Base-by-base conservation (phyloP, 2,329 filamentous ascomycete species). In the Sphaerulina vaccinii region DNA sequence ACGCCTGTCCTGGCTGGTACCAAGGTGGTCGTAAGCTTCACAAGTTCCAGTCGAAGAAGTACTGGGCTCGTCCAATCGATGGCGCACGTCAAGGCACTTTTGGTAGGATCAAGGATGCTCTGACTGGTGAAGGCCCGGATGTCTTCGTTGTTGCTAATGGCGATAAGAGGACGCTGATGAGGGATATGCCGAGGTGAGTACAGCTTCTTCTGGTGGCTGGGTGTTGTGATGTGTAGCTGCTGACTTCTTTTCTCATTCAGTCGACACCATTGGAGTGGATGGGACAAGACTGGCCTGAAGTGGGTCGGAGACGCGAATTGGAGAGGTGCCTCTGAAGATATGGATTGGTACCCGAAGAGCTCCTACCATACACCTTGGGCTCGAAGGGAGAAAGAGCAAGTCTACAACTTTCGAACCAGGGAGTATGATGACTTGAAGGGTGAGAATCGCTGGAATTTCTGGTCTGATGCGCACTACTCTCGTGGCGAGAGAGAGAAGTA, bases 11-110 rank as follows among this genome's bases (percentile, higher is more conserved):
- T 3, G 52, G 61, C 33, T 67, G 65, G 65, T 58, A 60, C 18
- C 61, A 62, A 55, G 60, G 62, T 18, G 52, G 49, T 9, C 45
- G 44, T 19, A 58, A 55, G 19, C 40, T 61, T 2, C 59, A 47
- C 18, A 46, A 60, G n/a, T 61, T 69, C 10, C 70, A 69, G 49
- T 62, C 68, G n/a, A 64, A 67, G 18, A 70, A 73, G 41, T 71
- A 71, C 62, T 74, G 69, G 52, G 67, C 74, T 11, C 75, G 75
- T 64, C 75, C 74, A 0, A 69, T 69, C 40, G 75, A 77, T 23
- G 72, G 73, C 23, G 70, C 68, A 35, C 65, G 70, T 15, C 60
- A 62, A 1, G 67, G 67, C 0, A 63, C 56, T 2, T 62, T 64
- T 53, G 72, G 73, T 8, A 65, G 75, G 13, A 56, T 73, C 49